Evolutionary conservation across 768 basidiomycete species (phyloP).

Genomic region (Porpolomopsis calyptriformis): DNA sequence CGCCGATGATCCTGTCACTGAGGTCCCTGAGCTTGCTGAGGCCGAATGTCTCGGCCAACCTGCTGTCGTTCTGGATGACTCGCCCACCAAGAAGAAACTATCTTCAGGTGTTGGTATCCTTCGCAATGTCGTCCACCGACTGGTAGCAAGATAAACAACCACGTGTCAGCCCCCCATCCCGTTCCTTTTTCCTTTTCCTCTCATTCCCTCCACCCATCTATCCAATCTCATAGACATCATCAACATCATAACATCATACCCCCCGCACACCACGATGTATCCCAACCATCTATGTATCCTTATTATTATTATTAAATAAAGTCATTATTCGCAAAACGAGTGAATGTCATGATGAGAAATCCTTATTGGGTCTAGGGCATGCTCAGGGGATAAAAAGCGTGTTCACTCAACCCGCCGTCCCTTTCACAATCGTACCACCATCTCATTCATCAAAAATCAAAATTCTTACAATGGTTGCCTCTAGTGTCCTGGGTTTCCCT

Average conservation of each 20-base stretch:
- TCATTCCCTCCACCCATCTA: no score
- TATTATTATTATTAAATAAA: no score
- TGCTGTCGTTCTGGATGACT: background rate
- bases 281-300: no score
- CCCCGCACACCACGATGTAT: no score
- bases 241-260: no score
- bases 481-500: slow-evolving; percentile 87
- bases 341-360: background rate
- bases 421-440: slow-evolving; percentile 20
- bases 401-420: slow-evolving; percentile 11
- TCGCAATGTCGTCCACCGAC: slow-evolving; percentile 28
- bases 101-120: slow-evolving; percentile 23
- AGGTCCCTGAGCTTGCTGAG: slow-evolving; percentile 33
- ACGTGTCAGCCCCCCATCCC: no score
- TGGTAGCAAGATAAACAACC: slow-evolving; percentile 25
- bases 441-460: slow-evolving; percentile 10
- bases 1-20: slow-evolving; percentile 30
- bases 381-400: background rate
- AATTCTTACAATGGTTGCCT: slow-evolving; percentile 51
- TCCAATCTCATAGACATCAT: no score
- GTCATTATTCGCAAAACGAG: no score
- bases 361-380: background rate
- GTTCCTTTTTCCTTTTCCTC: no score
- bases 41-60: slow-evolving; percentile 24
- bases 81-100: slow-evolving; percentile 11